Evolutionary conservation across 139 green algal species (phyloP), one percentile per base, ranked within the genome.

Genomic region (Micractinium conductrix): DNA sequence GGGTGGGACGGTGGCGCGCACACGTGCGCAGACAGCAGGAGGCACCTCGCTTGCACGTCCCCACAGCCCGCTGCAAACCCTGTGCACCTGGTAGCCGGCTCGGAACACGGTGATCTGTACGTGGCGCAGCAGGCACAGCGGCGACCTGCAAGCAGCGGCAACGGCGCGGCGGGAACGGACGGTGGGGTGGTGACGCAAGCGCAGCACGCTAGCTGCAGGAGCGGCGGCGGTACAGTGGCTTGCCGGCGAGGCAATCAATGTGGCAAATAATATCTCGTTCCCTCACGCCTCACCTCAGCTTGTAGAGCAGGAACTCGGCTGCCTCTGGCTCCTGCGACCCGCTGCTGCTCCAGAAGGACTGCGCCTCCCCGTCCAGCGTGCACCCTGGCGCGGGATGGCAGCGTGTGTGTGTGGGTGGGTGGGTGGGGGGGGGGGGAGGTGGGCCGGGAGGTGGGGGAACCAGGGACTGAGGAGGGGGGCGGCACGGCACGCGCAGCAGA

Each of bases 311-410:
- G 22, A 44, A 75, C 17, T 82, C 83, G 24, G 26, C 42, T 16
- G 33, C 40, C 2, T 79, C 74, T 12, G 74, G 80, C 2, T 26
- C 21, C 1, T 26, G 10, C 24, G 80, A 79, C 22, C 80, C 80
- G 1, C n/a, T 62, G 37, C 80, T 85, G 80, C 80, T 85, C 80
- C 80, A 85, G 24, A 85, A 85, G 35, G 48, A 63, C 12, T 14
- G 40, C 7, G 22, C 6, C 17, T 78, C 67, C 26, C 79, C 67
- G 8, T 85, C 80, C 68, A 85, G 35, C 6, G 80, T 79, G 42
- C 38, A 42, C 0, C 55, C 76, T 82, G 76, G 16, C 22, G 42
- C n/a, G n/a, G n/a, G n/a, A n/a, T n/a, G n/a, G n/a, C n/a, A n/a
- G n/a, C n/a, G n/a, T n/a, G n/a, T n/a, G n/a, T n/a, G n/a, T 9